phyloP scores from a whole-genome alignment of 345 rosid species.

The Ceriops zippeliana region DNA sequence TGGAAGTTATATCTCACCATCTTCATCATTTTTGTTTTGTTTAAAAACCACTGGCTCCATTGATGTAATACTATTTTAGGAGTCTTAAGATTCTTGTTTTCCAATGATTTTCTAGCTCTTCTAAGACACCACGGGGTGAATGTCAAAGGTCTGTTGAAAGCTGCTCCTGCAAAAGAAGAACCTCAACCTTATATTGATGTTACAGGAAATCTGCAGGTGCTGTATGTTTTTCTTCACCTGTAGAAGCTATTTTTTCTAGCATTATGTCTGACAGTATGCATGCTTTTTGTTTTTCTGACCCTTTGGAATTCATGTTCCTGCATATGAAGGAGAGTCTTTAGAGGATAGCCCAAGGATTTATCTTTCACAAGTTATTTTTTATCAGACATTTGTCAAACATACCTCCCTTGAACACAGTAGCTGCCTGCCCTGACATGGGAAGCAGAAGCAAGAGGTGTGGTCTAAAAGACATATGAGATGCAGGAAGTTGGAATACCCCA shows the following conservation, averaged over 20 bases:
- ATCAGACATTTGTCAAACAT: background rate
- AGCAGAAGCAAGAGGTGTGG: background rate
- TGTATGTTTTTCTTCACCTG: background rate
- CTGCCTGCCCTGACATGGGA: background rate
- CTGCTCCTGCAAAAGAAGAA: constrained; percentile 75
- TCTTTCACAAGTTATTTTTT: no score
- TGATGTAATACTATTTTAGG: background rate
- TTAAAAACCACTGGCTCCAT: background rate
- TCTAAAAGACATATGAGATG: background rate
- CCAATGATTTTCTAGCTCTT: constrained; percentile 51
- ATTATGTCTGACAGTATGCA: background rate
- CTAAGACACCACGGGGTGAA: constrained; percentile 88
- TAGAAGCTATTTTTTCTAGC: background rate
- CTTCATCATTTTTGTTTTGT: background rate
- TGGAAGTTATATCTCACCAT: background rate
- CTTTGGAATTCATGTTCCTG: no score
- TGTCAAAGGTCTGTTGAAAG: constrained; percentile 81
- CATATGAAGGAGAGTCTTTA: no score
- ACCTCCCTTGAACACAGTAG: background rate
- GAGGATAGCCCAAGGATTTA: no score
- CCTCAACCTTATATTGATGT: constrained; percentile 83
- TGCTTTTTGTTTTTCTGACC: background rate
- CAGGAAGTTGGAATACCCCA: background rate
- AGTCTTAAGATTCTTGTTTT: constrained; percentile 12
- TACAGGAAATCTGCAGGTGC: constrained; percentile 93